Evolutionary conservation across 495 filamentous ascomycete genomes (phyloP), one percentile per base, ranked within the genome.

Genomic region (Letharia columbiana): DNA sequence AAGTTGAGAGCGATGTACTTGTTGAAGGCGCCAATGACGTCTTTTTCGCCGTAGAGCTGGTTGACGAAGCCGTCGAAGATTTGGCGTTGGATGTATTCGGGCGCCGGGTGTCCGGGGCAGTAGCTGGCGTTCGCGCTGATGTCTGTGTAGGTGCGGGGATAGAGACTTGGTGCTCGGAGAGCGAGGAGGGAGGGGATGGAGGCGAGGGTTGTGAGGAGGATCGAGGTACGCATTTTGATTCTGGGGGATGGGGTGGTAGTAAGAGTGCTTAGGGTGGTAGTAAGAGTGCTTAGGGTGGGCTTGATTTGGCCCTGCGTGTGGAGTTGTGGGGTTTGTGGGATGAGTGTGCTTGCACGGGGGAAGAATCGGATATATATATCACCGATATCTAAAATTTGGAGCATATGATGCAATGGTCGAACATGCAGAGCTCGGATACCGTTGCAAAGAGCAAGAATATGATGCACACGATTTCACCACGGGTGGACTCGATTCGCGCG

Each of bases 41-140:
- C 49, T 20, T 68, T 68, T 10, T 52, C 33, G 9, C 42, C 42
- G 42, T 68, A 68, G 15, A 68, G 60, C 20, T 33, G 31, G 11
- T 60, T 45, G 42, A 68, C 15, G 66, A 68, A 68, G 37, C 23
- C 62, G 52, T 15, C 9, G 66, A 67, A 67, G 41, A 67, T 49
- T 28, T 60, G 37, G 61, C 66, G 66, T n/a, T 67, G 66, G 31
- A 58, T 13, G n/a, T 18, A 15, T 15, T 62, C 49, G 52, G 61
- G 35, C n/a, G 66, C 66, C 10, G 60, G 66, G 50, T 45, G 41
- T 0, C 58, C 44, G 50, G 66, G 66, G 45, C 66, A 67, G 66
- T 67, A 67, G 13, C 23, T 57, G 37, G 3, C 18, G 41, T 50
- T 54, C 35, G 33, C 20, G 15, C 28, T 13, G 28, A 4, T 56